Evolutionary conservation across 345 rosid genomes (phyloP).

Genomic region (Syzygium grande): DNA sequence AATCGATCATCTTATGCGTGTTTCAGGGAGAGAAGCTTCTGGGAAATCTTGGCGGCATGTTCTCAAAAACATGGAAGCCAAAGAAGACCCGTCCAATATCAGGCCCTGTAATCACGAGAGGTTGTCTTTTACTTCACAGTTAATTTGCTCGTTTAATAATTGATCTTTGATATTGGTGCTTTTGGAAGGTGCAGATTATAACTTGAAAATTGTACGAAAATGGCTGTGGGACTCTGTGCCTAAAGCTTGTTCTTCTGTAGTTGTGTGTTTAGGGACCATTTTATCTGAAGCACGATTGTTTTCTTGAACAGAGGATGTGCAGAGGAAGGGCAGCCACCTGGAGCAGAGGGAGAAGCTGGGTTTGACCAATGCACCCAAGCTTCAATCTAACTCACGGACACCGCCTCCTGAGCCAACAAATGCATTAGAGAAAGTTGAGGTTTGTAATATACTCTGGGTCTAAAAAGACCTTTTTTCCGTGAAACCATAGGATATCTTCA

Average conservation of each 20-base stretch:
- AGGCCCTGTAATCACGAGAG: slow-evolving; percentile 65
- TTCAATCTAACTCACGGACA: slow-evolving; percentile 27
- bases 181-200: background rate
- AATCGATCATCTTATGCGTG: slow-evolving; percentile 4
- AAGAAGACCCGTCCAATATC: slow-evolving; percentile 65
- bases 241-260: background rate
- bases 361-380: slow-evolving; percentile 39
- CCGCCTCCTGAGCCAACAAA: slow-evolving; percentile 49
- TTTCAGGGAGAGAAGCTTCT: slow-evolving; percentile 94
- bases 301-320: slow-evolving; percentile 43
- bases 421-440: slow-evolving; percentile 80
- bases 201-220: background rate
- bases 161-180: background rate
- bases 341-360: slow-evolving; percentile 91
- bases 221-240: background rate
- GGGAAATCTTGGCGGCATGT: slow-evolving; percentile 94
- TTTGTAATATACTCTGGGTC: slow-evolving; percentile 6
- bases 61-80: slow-evolving; percentile 95
- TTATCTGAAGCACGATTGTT: background rate
- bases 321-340: slow-evolving; percentile 51
- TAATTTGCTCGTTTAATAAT: background rate
- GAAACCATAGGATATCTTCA: background rate
- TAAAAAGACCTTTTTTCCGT: background rate
- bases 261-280: background rate
- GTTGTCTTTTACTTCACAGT: slow-evolving; percentile 19